Base-by-base conservation (phyloP, 2,329 filamentous ascomycete genomes). In the Sporothrix inflata region DNA sequence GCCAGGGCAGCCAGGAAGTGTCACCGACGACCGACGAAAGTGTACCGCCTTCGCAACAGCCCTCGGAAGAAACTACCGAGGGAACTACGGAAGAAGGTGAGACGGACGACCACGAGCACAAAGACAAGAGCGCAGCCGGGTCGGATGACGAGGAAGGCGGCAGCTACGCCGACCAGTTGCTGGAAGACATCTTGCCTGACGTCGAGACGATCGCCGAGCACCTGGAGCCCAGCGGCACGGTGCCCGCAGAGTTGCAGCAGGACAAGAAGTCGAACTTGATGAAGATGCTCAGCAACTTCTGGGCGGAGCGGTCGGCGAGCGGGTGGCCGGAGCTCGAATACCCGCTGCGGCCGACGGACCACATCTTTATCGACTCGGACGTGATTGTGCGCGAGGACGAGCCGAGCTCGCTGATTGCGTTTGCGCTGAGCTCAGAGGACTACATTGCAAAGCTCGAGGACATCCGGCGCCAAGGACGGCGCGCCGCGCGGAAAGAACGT, bases 311-410 rank as follows among this genome's bases (percentile, higher is more conserved):
- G 70, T 98, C 96, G 65, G 94, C 97, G 30, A 98, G 94, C 80
- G 94, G 95, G 49, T 99, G 96, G 96, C 88, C 92, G 6, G 89
- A 92, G 27, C 87, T 99, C 24, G 96, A 99, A 71, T 99, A 99
- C 78, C 97, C 97, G 3, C 88, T 98, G 74, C 92, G 89, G 75
- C 85, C 91, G 61, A 93, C 91, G 19, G 96, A 99, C 79, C 96
- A 99, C 80, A 94, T 99, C 65, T 98, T 98, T 82, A 92, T 94
- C 70, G 94, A 99, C 82, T 97, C 94, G 9, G 94, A 99, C 80
- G 94, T 99, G 75, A 97, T 99, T 76, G 94, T 99, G 49, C 90
- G 96, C 51, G 96, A 99, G 81, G 96, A 99, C 79, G 96, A 99
- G 81, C 96, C 96, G 2, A 98, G 94, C 78, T 98, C 96, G 1